Base-by-base conservation (phyloP, 1,284 basidiomycete species). In the Spongiforma sp. region DNA sequence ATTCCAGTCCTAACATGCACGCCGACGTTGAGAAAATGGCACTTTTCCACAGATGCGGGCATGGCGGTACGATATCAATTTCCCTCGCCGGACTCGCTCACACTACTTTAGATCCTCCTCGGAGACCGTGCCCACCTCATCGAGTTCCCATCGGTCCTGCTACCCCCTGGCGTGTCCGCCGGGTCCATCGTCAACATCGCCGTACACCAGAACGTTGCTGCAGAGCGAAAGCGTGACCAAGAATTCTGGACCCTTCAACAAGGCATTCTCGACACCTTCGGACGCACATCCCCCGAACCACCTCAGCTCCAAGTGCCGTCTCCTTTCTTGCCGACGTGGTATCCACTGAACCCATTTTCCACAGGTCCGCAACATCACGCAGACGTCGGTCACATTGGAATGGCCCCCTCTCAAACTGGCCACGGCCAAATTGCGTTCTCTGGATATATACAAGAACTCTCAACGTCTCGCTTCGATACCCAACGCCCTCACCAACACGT, bases 151-250 rank as follows among this genome's bases (percentile, higher is more conserved):
- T 98, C 96, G 0, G 84, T 98, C 32, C 85, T 98, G 2, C 82
- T 98, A 15, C 96, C 95, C 4, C 93, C 95, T 0, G 95, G 95
- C 21, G 90, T 94, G 2, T 89, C 92, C 5, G 89, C 95, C 0
- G 96, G 96, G 12, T 97, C 95, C n/a, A 98, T 98, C 69, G 93
- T 98, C 70, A 97, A 95, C 74, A 98, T 98, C 75, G 90, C 94
- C 0, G 76, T 98, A 19, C 86, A 93, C 68, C 89, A 95, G 67
- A 97, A 98, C 76, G 77, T 88, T 34, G 75, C 83, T 0, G 95
- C 96, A 67, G 96, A 98, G 78, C 87, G 90, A 71, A 86, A 88
- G 68, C 86, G 94, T 64, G 90, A 94, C 68, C 78, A 82, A 5
- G 89, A 93, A 28, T 98, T 98, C 75, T 91, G 89, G 89, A 78